Conservation (phyloP, 495 filamentous ascomycete genomes). For the Collariella sp. region DNA sequence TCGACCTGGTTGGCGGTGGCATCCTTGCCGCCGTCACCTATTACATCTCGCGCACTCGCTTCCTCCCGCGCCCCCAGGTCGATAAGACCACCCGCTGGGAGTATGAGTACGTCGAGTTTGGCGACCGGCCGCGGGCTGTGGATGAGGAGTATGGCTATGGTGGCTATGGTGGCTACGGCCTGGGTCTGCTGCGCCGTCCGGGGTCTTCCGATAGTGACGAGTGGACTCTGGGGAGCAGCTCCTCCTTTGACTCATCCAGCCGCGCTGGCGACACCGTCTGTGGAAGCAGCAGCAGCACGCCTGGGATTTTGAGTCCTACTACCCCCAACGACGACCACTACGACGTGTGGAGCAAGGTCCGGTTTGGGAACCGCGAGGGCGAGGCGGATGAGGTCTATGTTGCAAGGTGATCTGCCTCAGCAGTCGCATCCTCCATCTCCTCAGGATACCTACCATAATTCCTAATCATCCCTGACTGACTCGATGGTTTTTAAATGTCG, state of each 20-base stretch:
- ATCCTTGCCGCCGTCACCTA: constrained; percentile 70
- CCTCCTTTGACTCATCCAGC: constrained; percentile 30
- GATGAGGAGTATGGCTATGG: constrained; percentile 34
- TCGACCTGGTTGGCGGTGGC: constrained; percentile 82
- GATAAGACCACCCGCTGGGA: constrained; percentile 89
- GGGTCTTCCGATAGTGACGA: constrained; percentile 30
- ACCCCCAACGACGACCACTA: constrained; percentile 27
- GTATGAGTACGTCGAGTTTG: constrained; percentile 86
- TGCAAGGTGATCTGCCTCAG: not conserved
- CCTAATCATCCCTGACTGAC: too few species aligned
- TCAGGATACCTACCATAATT: not conserved
- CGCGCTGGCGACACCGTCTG: constrained; percentile 28
- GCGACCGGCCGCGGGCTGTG: constrained; percentile 36
- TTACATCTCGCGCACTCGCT: constrained; percentile 69
- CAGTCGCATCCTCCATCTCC: not conserved
- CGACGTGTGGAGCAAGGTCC: constrained; percentile 26
- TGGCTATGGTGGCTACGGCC: constrained; percentile 26
- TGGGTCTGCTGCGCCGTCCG: constrained; percentile 25
- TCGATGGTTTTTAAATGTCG: too few species aligned
- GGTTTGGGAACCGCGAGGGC: constrained; percentile 6
- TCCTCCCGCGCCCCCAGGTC: constrained; percentile 67
- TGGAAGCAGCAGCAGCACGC: constrained; percentile 29
- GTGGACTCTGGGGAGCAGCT: constrained; percentile 40
- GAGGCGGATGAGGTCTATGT: constrained; percentile 2
- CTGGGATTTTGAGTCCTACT: constrained; percentile 36